Evolutionary conservation across 257 asterid species (phyloP), one percentile per base, ranked within the genome.

Genomic region (Verbascum thapsus): DNA sequence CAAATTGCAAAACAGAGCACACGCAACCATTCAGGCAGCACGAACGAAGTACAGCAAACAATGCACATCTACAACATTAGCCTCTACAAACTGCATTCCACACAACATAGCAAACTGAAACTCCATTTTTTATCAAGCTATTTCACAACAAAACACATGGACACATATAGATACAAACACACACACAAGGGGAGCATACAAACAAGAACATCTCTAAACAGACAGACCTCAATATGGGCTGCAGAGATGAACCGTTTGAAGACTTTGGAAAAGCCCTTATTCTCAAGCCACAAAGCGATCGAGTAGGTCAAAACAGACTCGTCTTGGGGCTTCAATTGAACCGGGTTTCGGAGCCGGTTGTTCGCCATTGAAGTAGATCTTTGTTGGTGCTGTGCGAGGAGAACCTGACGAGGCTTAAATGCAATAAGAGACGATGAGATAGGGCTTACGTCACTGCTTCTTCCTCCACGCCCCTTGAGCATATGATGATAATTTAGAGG

Each of bases 361-460:
- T 45, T 72, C 66, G 67, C 77, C 84, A 77, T 80, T 43, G 65
- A 43, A 3, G 53, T 9, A 41, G 61, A 19, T 53, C 71, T 72
- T 39, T 37, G 74, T 63, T 68, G 69, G 38, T 64, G 75, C 76
- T 77, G 73, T 11, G 58, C 57, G n/a, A 83, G 81, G 39, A 75
- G 61, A 62, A 80, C 66, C 61, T 76, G 87, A 53, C 83, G 83
- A 40, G 87, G 90, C 67, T 81, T 80, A 17, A 83, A 69, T 1
- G 77, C 83, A 18, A 63, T 8, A 3, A 68, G 43, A 47, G 63
- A 64, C 9, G 56, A 67, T 6, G 68, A 40, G 66, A 40, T 67
- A 75, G 74, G 77, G 77, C 75, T 70, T 64, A 49, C 72, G 74
- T 69, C 80, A 66, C 62, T 13, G 58, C 61, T 44, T 9, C 67